phyloP scores from a whole-genome alignment of 2,329 filamentous ascomycete species.

The Ophiocordyceps sinensis region DNA sequence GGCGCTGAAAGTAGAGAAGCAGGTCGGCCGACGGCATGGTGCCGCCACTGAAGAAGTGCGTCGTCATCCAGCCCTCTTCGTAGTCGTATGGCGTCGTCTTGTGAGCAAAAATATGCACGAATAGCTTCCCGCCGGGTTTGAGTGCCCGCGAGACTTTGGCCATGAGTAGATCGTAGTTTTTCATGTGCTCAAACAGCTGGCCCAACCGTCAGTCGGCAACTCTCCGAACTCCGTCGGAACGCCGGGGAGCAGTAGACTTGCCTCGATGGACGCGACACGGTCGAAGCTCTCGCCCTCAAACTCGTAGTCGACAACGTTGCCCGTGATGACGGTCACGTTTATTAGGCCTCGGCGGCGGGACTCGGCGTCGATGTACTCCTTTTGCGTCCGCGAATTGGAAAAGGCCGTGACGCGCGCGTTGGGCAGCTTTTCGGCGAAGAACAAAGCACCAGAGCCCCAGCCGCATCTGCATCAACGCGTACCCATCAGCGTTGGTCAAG shows the following conservation, averaged over 20 bases:
- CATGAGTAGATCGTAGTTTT: constrained; percentile 56
- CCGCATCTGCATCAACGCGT: constrained; percentile 35
- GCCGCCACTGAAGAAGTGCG: constrained; percentile 58
- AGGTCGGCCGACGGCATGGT: constrained; percentile 58
- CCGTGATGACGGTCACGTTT: constrained; percentile 51
- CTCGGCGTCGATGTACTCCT: constrained; percentile 47
- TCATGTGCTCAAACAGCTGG: constrained; percentile 63
- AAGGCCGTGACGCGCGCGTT: constrained; percentile 49
- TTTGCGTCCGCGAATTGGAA: constrained; percentile 56
- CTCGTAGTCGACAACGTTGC: constrained; percentile 51
- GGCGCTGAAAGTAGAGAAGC: constrained; percentile 50
- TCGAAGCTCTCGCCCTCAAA: constrained; percentile 45
- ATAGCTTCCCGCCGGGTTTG: constrained; percentile 49
- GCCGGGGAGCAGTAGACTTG: not conserved
- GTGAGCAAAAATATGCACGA: constrained; percentile 56
- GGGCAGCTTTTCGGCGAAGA: constrained; percentile 50
- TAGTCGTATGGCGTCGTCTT: constrained; percentile 53
- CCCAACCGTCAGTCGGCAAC: not conserved
- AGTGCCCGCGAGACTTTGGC: constrained; percentile 45
- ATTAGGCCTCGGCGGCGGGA: constrained; percentile 39
- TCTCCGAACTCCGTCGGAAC: not conserved
- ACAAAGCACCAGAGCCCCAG: constrained; percentile 52
- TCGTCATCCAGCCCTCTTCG: constrained; percentile 60
- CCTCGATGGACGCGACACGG: constrained; percentile 51
- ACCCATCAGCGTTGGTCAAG: not conserved